Conservation (phyloP, 2,329 filamentous ascomycete genomes). For the Fonsecaea multimorphosa region DNA sequence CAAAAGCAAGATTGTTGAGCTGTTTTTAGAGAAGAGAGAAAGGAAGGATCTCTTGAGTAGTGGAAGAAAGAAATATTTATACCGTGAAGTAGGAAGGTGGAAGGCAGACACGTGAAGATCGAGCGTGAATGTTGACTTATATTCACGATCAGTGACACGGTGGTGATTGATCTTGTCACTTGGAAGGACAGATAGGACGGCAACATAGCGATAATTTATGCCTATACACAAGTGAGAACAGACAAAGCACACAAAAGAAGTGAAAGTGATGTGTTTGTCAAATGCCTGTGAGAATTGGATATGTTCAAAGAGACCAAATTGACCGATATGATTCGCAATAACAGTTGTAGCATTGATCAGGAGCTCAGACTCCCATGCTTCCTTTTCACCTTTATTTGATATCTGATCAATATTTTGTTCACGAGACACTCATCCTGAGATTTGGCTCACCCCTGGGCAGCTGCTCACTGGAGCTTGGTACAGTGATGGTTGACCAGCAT, state of each 20-base stretch:
- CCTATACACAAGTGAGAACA: background rate
- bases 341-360: background rate
- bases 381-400: background rate
- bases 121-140: slow-evolving; percentile 1
- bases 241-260: background rate
- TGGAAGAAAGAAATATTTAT: slow-evolving; percentile 8
- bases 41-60: background rate
- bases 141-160: background rate
- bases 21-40: background rate
- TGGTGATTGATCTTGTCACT: slow-evolving; percentile 1
- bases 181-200: background rate
- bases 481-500: background rate
- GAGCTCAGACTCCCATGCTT: background rate
- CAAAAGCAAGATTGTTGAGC: background rate
- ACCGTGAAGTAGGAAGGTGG: background rate
- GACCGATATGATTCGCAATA: background rate
- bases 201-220: background rate
- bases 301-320: background rate
- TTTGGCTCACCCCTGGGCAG: background rate
- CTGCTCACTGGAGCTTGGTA: background rate
- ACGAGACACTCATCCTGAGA: background rate
- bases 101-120: background rate
- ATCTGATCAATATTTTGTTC: background rate
- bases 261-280: background rate
- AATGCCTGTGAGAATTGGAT: background rate